Evolutionary conservation across 2,329 filamentous ascomycete genomes (phyloP).

Genomic region (Plenodomus tracheiphilus): DNA sequence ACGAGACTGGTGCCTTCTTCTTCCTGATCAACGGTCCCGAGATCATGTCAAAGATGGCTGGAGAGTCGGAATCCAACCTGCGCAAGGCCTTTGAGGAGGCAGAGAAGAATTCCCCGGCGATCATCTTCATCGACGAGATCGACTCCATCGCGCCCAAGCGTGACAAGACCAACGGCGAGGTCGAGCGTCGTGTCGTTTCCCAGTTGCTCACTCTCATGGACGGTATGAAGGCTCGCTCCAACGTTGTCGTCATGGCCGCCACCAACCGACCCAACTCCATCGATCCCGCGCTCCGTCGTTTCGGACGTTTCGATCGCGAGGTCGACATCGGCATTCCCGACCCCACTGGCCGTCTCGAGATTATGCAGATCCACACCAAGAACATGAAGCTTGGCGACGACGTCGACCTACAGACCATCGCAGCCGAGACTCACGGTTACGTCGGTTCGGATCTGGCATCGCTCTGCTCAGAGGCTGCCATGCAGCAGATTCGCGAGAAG

Average conservation of each 20-base stretch:
- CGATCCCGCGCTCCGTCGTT: constrained; percentile 94
- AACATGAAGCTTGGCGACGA: constrained; percentile 99
- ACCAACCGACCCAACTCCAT: constrained; percentile 99
- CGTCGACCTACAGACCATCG: constrained; percentile 95
- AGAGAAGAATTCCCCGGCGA: constrained; percentile 98
- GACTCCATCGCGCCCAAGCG: constrained; percentile 99
- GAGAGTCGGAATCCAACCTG: constrained; percentile 97
- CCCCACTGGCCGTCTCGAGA: constrained; percentile 97
- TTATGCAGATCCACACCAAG: constrained; percentile 99
- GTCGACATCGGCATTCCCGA: constrained; percentile 98
- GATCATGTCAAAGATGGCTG: constrained; percentile 99
- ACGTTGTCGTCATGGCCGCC: constrained; percentile 98
- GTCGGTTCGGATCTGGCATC: constrained; percentile 98
- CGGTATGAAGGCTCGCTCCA: constrained; percentile 98
- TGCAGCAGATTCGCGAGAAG: constrained; percentile 99
- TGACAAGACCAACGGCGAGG: constrained; percentile 99
- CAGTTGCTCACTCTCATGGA: constrained; percentile 98
- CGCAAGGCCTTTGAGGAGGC: constrained; percentile 99
- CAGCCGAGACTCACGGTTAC: constrained; percentile 97
- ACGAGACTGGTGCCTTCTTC: constrained; percentile 98
- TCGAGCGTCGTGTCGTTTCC: constrained; percentile 97
- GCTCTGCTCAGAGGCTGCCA: constrained; percentile 97
- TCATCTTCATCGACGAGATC: constrained; percentile 99
- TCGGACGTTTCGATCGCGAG: constrained; percentile 98
- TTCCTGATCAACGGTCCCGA: constrained; percentile 99